These are phyloP conservation scores for Lablab purpureus DNA, from an alignment of 306 rosid genomes.

Conservation along the genomic window DNA sequence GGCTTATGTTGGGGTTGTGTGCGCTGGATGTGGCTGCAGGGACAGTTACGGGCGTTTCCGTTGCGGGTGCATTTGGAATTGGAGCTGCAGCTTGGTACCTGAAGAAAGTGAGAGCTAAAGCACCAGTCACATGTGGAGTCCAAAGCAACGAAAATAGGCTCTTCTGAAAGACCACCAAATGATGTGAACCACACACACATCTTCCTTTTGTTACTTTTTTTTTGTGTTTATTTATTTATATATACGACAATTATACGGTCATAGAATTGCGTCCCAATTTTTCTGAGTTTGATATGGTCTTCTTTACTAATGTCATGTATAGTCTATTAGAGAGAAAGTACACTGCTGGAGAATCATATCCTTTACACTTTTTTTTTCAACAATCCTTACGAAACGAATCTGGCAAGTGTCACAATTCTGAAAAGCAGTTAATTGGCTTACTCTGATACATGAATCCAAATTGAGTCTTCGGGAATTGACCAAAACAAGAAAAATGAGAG, in stretches of 20 bases:
- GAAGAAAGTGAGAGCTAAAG: conserved; percentile 77
- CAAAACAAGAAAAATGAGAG: not conserved
- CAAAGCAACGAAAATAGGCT: conserved; percentile 88
- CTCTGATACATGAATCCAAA: conserved; percentile 32
- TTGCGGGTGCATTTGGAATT: conserved; percentile 80
- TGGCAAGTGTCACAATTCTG: not conserved
- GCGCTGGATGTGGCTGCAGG: conserved; percentile 60
- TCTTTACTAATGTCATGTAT: conserved; percentile 14
- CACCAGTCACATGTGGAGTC: conserved; percentile 91
- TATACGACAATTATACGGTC: conserved; percentile 25
- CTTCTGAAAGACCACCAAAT: conserved; percentile 60
- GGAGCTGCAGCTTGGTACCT: conserved; percentile 87
- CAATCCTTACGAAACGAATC: conserved; percentile 34
- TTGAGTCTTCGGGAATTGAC: not conserved
- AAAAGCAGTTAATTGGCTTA: conserved; percentile 1
- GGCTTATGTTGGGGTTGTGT: conserved; percentile 6
- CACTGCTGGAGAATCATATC: conserved; percentile 15
- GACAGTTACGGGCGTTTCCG: conserved; percentile 71
- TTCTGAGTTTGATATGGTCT: conserved; percentile 23
- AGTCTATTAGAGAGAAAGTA: conserved; percentile 18
- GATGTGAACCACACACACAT: conserved; percentile 12
- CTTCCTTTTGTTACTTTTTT: conserved; percentile 39
- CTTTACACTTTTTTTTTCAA: conserved; percentile 6
- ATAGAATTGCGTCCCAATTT: conserved; percentile 36
- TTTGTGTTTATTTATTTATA: conserved; percentile 38